phyloP scores from a whole-genome alignment of 768 basidiomycete species.

The Phanerochaete sordida region DNA sequence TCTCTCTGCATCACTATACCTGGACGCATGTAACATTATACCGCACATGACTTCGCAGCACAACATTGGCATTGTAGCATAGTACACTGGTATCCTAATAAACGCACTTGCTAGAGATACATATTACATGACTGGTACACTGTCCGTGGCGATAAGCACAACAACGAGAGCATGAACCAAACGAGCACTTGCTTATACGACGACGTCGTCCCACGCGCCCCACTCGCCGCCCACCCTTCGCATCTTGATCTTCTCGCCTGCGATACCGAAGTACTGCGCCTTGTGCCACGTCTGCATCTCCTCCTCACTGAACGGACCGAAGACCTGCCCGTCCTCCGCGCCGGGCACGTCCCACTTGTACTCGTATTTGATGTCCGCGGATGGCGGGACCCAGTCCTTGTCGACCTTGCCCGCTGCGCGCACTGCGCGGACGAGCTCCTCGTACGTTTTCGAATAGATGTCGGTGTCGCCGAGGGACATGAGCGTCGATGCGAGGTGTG shows the following conservation, averaged over 20 bases:
- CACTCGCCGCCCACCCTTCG: constrained; percentile 67
- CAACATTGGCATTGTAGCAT: constrained; percentile 1
- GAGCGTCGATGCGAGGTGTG: constrained; percentile 83
- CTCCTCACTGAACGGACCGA: constrained; percentile 79
- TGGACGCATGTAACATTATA: not conserved
- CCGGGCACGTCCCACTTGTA: constrained; percentile 73
- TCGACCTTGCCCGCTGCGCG: constrained; percentile 70
- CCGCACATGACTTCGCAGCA: not conserved
- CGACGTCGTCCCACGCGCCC: constrained; percentile 66
- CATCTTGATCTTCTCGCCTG: constrained; percentile 77
- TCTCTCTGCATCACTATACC: not conserved
- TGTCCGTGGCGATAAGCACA: not conserved
- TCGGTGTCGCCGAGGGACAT: constrained; percentile 86
- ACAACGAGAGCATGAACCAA: not conserved
- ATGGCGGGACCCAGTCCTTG: constrained; percentile 69
- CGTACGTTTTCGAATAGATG: constrained; percentile 83
- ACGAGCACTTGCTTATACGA: constrained; percentile 35
- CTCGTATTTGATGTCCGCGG: constrained; percentile 73
- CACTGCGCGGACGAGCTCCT: constrained; percentile 75
- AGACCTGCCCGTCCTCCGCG: constrained; percentile 45
- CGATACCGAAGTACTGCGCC: constrained; percentile 75
- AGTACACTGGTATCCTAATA: constrained; percentile 3
- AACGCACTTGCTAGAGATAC: constrained; percentile 1
- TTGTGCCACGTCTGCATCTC: constrained; percentile 80
- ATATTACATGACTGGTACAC: not conserved